These are phyloP conservation scores for Dryas octopetala DNA, from an alignment of 306 rosid genomes.

Conservation along the genomic window DNA sequence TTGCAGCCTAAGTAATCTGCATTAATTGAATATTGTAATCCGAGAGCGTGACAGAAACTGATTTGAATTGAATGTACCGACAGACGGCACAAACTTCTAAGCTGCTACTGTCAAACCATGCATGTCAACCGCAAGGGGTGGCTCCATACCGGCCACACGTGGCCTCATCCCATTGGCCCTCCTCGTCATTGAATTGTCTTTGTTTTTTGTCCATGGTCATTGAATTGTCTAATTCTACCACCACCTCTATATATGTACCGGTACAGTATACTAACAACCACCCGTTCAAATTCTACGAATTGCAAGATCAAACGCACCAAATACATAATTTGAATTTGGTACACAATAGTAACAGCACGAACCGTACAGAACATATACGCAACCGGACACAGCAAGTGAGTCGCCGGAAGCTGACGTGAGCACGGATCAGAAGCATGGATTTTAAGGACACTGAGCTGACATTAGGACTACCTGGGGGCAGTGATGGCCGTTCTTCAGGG, in stretches of 20 bases:
- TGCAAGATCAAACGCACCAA: no score
- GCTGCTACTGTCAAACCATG: conserved; percentile 18
- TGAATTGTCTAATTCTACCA: background rate
- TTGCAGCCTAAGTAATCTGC: no score
- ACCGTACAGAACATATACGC: no score
- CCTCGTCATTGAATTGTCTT: background rate
- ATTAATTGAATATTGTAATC: background rate
- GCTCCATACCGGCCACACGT: conserved; percentile 20
- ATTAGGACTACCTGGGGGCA: conserved; percentile 26
- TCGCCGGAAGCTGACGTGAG: background rate
- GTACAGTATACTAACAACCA: background rate
- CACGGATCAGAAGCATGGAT: background rate
- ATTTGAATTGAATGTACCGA: conserved; percentile 33
- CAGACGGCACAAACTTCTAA: conserved; percentile 29
- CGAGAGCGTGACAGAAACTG: conserved; percentile 12
- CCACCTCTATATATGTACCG: conserved; percentile 5
- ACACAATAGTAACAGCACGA: no score
- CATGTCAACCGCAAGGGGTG: conserved; percentile 10
- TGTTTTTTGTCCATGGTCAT: background rate
- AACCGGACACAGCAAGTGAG: no score
- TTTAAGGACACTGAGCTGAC: conserved; percentile 38
- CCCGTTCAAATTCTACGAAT: background rate
- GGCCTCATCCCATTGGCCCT: conserved; percentile 7
- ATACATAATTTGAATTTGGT: no score
- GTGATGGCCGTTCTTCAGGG: background rate